Percentiles rank a stretch among this genome's conserved stretches.
phyloP scores from a whole-genome alignment of 108 stramenopile genomes.

The Craspedostauros australis region DNA sequence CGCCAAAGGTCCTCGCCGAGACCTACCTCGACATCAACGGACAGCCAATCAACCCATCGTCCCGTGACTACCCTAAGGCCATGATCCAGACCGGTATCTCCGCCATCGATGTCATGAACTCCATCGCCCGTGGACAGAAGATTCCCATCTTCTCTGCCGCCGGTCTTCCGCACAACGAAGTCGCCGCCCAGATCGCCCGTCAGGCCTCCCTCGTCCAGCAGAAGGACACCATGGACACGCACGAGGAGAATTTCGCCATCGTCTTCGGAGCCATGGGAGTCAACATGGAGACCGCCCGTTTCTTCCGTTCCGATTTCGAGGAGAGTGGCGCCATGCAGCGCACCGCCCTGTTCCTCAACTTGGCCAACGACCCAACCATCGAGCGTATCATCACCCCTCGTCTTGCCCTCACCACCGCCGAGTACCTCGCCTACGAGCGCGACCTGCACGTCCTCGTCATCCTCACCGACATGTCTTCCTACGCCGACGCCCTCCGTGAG shows the following conservation, averaged over 20 bases:
- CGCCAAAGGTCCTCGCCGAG: constrained; percentile 98
- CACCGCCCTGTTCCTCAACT: constrained; percentile 97
- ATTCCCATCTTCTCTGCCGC: constrained; percentile 99
- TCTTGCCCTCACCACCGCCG: constrained; percentile 97
- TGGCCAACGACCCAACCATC: constrained; percentile 99
- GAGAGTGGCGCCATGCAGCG: constrained; percentile 98
- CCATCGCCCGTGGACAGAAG: constrained; percentile 99
- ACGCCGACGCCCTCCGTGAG: constrained; percentile 99
- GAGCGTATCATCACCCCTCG: constrained; percentile 99
- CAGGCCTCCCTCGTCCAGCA: constrained; percentile 97
- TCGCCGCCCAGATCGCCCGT: constrained; percentile 99
- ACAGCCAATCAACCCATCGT: constrained; percentile 98
- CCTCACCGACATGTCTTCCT: constrained; percentile 99
- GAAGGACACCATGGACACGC: constrained; percentile 93
- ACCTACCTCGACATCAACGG: constrained; percentile 99
- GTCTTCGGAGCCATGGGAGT: constrained; percentile 99
- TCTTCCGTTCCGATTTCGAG: constrained; percentile 98
- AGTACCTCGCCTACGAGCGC: constrained; percentile 99
- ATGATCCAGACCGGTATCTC: constrained; percentile 99
- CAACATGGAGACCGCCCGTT: constrained; percentile 99
- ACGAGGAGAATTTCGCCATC: constrained; percentile 99
- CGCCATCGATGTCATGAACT: constrained; percentile 99
- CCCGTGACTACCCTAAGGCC: constrained; percentile 98
- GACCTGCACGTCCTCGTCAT: constrained; percentile 99
- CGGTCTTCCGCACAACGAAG: constrained; percentile 99